Evolutionary conservation across 1,284 basidiomycete species (phyloP), one percentile per base, ranked within the genome.

Genomic region (Sporisorium reilianum): DNA sequence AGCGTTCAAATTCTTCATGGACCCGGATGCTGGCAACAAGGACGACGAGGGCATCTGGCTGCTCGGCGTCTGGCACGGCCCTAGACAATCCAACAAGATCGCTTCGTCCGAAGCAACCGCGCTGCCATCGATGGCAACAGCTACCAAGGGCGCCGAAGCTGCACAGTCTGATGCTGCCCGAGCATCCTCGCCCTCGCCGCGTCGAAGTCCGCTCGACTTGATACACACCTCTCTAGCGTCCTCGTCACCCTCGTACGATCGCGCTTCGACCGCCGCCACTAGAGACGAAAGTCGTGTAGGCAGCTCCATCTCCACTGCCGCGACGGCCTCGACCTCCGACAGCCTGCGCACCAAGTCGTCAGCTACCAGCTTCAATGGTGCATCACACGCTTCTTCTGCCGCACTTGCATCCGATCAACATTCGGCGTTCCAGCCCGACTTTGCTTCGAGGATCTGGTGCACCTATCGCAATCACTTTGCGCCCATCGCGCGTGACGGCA

Each of bases 391-490:
- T 22, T 34, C 53, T 7, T 42, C n/a, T n/a, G n/a, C n/a, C n/a
- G n/a, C n/a, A n/a, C n/a, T n/a, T n/a, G n/a, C n/a, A n/a, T n/a
- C 8, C 40, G 60, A 67, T 25, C 36, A 49, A 25, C 67, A 70
- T 16, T 63, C 58, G 8, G 59, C 73, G 3, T 75, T 75, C 16
- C 73, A 80, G 34, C 28, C 52, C 8, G 79, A 79, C 36, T 78
- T 82, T 44, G 64, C 65, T 44, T 80, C 75, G 0, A 64, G 81
- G 18, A 71, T 84, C 48, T 84, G 82, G 82, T 84, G 82, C 62
- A 82, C 81, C 6, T 84, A 84, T 54, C 78, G 82, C 44, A 79
- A 71, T 46, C 65, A 83, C 20, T 84, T 84, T 64, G 64, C 65
- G 3, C 80, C 82, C 23, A 84, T 84, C 52, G 55, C 81, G 10